Evolutionary conservation across 1,284 basidiomycete genomes (phyloP), one percentile per base, ranked within the genome.

Genomic region (Exobasidium rhododendri): DNA sequence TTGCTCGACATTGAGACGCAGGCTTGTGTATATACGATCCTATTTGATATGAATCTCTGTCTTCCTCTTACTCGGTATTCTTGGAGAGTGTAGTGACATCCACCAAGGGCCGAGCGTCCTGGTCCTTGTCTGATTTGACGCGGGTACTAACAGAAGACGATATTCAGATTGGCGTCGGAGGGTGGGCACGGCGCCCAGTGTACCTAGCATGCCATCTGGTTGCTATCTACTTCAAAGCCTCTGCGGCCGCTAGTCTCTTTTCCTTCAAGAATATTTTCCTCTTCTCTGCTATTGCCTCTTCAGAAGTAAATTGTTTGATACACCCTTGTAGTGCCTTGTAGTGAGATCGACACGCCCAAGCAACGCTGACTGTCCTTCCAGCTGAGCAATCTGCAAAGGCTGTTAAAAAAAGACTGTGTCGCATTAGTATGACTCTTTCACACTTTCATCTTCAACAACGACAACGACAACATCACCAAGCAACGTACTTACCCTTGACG

Each of bases 361-460:
- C 88, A 26, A 92, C 86, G 2, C 90, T 89, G 62, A 94, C 82
- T 1, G 89, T 91, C 17, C 91, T 85, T 5, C 91, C 91, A 50
- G 85, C 83, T 0, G 89, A 87, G 79, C 92, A 94, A 22, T 86
- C 84, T 22, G 91, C 91, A 75, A 94, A 94, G 40, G 85, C 92
- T 94, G 76, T 6, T 45, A 20, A 57, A 47, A 50, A 53, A 52
- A 49, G 54, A 32, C 10, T 5, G n/a, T 7, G 47, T 11, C 20
- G 14, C 26, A 29, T n/a, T n/a, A 24, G 10, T n/a, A 29, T 20
- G 22, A 35, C 53, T 28, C 28, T 14, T n/a, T 40, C 24, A n/a
- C 11, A 20, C 47, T 17, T 45, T 44, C 50, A 56, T 29, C 44
- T 44, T 35, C 22, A 32, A 40, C n/a, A 17, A 13, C 7, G 14